These are phyloP conservation scores for Termitomyces sp. DNA, from an alignment of 768 basidiomycete genomes.

Conservation along the genomic window DNA sequence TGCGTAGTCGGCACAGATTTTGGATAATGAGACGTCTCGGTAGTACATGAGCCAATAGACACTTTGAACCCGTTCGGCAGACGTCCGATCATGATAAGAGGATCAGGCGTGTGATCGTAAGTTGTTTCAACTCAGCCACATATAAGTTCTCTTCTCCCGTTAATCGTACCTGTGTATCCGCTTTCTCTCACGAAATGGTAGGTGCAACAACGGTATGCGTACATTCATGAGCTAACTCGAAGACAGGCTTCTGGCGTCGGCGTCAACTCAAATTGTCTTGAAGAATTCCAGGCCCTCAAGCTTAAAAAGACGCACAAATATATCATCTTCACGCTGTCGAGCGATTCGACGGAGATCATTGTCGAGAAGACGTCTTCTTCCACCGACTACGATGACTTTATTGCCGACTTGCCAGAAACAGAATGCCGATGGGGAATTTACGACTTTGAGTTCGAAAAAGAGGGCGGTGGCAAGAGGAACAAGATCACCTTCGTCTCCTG, in stretches of 20 bases:
- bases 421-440: conserved; percentile 90
- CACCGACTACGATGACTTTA: conserved; percentile 64
- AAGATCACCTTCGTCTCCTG: conserved; percentile 84
- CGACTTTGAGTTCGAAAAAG: conserved; percentile 80
- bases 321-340: conserved; percentile 72
- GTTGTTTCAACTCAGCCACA: conserved; percentile 17
- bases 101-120: conserved; percentile 14
- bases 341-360: conserved; percentile 62
- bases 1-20: conserved; percentile 27
- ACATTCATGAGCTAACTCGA: conserved; percentile 1
- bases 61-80: neutral
- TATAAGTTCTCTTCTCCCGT: conserved; percentile 18
- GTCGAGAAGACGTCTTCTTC: conserved; percentile 58
- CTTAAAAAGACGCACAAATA: conserved; percentile 73
- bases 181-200: conserved; percentile 22
- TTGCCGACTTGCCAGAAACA: conserved; percentile 62
- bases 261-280: conserved; percentile 53
- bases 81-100: conserved; percentile 11
- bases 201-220: conserved; percentile 1
- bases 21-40: neutral
- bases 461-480: conserved; percentile 71
- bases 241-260: conserved; percentile 60
- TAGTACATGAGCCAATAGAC: neutral
- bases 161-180: conserved; percentile 9
- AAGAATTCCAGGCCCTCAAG: conserved; percentile 65